A percentile compares a stretch with the other conserved stretches of the same genome.
Evolutionary conservation across 768 basidiomycete genomes (phyloP).

Genomic region (Nidula microcarpa): DNA sequence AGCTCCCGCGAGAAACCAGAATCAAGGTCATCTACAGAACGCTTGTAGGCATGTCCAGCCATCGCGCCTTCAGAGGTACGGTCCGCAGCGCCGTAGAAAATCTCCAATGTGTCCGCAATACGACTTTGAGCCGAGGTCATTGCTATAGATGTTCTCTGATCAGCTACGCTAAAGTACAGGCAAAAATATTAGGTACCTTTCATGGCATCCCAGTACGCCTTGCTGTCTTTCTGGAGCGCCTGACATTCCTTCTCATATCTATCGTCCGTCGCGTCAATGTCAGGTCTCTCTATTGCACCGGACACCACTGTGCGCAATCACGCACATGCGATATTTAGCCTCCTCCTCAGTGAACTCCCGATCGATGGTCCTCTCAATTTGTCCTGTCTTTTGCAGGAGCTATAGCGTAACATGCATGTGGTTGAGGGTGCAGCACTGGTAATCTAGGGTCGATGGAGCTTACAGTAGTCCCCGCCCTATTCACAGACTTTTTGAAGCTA

Average conservation of each 20-base stretch:
- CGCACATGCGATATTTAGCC: constrained; percentile 80
- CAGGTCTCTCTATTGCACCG: background rate
- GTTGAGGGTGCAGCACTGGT: constrained; percentile 7
- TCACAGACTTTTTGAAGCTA: constrained; percentile 92
- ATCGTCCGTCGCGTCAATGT: background rate
- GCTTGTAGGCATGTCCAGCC: constrained; percentile 95
- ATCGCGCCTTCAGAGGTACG: constrained; percentile 88
- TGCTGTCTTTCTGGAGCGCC: constrained; percentile 91
- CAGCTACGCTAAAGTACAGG: background rate
- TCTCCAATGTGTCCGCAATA: constrained; percentile 90
- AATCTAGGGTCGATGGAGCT: constrained; percentile 17
- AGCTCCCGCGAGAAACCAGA: constrained; percentile 79
- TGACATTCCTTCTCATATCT: constrained; percentile 98
- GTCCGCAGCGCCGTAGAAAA: constrained; percentile 88
- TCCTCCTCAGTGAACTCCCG: constrained; percentile 92
- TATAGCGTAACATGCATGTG: constrained; percentile 22
- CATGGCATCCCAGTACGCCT: constrained; percentile 93
- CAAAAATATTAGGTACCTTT: constrained; percentile 51
- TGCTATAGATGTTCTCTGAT: constrained; percentile 39
- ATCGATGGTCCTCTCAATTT: constrained; percentile 94
- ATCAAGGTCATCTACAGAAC: constrained; percentile 93
- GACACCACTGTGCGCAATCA: constrained; percentile 18
- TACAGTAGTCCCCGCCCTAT: constrained; percentile 88
- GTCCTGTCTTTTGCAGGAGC: constrained; percentile 97
- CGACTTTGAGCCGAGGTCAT: constrained; percentile 94